Conservation (phyloP, 306 rosid species). For the Cicer arietinum region DNA sequence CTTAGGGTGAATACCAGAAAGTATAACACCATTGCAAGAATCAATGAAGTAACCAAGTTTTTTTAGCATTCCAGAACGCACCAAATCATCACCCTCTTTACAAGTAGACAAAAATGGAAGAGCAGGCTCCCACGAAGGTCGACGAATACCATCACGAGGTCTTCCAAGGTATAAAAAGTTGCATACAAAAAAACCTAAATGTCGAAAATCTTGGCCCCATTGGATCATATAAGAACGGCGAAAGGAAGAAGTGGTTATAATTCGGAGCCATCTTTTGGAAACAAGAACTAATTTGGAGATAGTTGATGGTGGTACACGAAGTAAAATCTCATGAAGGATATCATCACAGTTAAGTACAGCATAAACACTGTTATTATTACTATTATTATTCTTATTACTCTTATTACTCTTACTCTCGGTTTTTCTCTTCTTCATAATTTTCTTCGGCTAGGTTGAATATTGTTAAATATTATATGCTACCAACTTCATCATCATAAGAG, state of each 20-base stretch:
- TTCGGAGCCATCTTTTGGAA: slow-evolving; percentile 72
- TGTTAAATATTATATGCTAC: neutral
- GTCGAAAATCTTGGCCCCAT: slow-evolving; percentile 64
- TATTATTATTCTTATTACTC: neutral
- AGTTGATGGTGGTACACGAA: slow-evolving; percentile 66
- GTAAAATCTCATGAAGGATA: slow-evolving; percentile 67
- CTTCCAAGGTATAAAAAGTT: slow-evolving; percentile 68
- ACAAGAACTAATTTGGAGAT: slow-evolving; percentile 53
- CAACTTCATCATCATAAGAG: slow-evolving; percentile 35
- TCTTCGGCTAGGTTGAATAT: slow-evolving; percentile 42
- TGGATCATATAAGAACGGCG: slow-evolving; percentile 48
- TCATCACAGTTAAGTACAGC: slow-evolving; percentile 69
- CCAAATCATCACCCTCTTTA: slow-evolving; percentile 77
- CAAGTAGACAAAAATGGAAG: slow-evolving; percentile 72
- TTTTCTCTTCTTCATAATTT: slow-evolving; percentile 29
- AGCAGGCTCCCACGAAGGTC: slow-evolving; percentile 73
- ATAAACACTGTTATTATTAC: slow-evolving; percentile 36
- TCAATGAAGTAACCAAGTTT: slow-evolving; percentile 74
- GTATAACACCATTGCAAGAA: slow-evolving; percentile 67
- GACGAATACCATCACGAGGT: slow-evolving; percentile 59
- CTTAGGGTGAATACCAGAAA: slow-evolving; percentile 76
- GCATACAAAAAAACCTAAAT: slow-evolving; percentile 74
- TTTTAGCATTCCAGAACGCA: slow-evolving; percentile 60
- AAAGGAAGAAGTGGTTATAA: slow-evolving; percentile 64
- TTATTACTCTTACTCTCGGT: slow-evolving; percentile 39